Evolutionary conservation across 2,329 filamentous ascomycete genomes (phyloP).

Genomic region (Purpureocillium lavendulum): DNA sequence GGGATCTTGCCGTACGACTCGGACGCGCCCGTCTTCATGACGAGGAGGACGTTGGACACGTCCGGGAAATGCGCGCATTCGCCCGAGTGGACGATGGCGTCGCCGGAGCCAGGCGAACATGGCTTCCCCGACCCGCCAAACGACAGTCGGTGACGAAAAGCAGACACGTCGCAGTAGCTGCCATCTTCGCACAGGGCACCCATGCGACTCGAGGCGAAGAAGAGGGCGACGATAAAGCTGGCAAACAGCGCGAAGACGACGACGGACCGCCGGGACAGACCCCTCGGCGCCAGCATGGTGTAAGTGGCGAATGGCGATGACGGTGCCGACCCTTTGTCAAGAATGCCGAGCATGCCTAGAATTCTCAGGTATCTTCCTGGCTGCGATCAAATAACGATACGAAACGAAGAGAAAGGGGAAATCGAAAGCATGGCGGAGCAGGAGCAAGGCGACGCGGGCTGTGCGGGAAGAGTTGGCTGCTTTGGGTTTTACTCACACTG

Average conservation of each 20-base stretch:
- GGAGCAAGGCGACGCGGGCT: no score
- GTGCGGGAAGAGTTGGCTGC: no score
- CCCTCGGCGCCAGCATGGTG: conserved; percentile 12
- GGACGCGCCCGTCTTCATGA: conserved; percentile 51
- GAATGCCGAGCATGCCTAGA: conserved; percentile 3
- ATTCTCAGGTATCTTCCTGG: not conserved
- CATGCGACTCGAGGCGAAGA: conserved; percentile 23
- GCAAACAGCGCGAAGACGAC: conserved; percentile 16
- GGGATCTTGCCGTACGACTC: conserved; percentile 43
- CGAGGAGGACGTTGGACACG: conserved; percentile 36
- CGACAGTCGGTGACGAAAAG: conserved; percentile 3
- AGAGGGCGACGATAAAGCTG: conserved; percentile 19
- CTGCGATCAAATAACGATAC: not conserved
- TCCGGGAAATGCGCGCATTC: conserved; percentile 32
- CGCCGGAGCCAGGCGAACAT: not conserved
- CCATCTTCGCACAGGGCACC: conserved; percentile 19
- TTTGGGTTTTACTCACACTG: no score
- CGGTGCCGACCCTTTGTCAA: conserved; percentile 4
- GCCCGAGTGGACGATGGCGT: not conserved
- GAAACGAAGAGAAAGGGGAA: not conserved
- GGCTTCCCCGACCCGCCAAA: not conserved
- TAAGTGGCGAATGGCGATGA: conserved; percentile 1
- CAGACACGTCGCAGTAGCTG: conserved; percentile 14
- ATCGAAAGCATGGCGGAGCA: no score
- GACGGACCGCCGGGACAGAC: conserved; percentile 20